phyloP scores from a whole-genome alignment of 116 monocot genomes.

The Trichopus zeylanicus region DNA sequence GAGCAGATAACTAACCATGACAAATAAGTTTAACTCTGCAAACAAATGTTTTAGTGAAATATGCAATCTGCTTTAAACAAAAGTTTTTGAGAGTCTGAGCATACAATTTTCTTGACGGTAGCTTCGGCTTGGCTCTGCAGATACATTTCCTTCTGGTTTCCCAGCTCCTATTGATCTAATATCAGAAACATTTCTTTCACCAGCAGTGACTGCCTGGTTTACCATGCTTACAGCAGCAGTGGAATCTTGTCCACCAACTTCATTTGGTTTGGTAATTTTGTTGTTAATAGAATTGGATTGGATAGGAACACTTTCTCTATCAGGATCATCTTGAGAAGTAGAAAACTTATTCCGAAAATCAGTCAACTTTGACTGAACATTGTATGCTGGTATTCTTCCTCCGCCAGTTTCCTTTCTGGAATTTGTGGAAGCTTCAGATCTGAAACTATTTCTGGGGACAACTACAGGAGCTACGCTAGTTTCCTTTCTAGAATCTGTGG shows the following conservation, averaged over 20 bases:
- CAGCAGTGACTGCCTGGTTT: conserved; percentile 19
- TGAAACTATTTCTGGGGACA: conserved; percentile 65
- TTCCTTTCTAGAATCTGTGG: no score
- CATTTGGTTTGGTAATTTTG: conserved; percentile 29
- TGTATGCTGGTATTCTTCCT: conserved; percentile 43
- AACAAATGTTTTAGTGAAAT: no score
- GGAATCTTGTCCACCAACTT: conserved; percentile 29
- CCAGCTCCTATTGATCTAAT: conserved; percentile 18
- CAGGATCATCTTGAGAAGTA: conserved; percentile 42
- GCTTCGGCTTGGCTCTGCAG: conserved; percentile 35
- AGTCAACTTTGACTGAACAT: conserved; percentile 36
- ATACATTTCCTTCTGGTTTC: conserved; percentile 26
- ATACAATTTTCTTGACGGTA: conserved; percentile 35
- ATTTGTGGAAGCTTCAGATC: conserved; percentile 42
- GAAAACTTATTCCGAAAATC: conserved; percentile 37
- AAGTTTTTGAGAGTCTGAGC: background rate
- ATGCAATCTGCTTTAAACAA: no score
- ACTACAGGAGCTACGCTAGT: no score
- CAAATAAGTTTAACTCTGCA: no score
- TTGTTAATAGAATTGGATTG: conserved; percentile 20
- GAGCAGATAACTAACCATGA: no score
- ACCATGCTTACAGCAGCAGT: conserved; percentile 30
- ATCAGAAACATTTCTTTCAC: conserved; percentile 29
- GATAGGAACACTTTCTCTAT: conserved; percentile 22
- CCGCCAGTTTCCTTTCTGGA: conserved; percentile 46